Base-by-base conservation (phyloP, 306 rosid species). In the Glycine latifolia region DNA sequence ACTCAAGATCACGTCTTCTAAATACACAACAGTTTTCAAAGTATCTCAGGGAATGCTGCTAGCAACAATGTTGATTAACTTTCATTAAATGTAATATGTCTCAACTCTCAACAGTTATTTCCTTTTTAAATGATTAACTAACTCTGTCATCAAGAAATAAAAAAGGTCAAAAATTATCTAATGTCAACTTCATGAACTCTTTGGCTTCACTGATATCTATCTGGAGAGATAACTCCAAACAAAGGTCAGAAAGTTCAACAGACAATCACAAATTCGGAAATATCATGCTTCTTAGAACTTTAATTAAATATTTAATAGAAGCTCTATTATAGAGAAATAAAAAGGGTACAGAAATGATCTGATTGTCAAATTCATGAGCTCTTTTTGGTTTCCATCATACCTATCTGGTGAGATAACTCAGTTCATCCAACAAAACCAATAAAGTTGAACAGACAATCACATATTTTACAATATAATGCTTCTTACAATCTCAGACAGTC, bases 31-130 rank as follows among this genome's bases (percentile, higher is more conserved):
- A 59, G 70, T 58, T 48, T 41, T 48, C 77, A 58, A 7, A 76
- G 47, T 8, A 77, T 63, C 62, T 31, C 55, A 7, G 7, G 61
- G n/a, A 31, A 86, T 67, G 78, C 54, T 80, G 44, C 58, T 43
- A 67, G 71, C 58, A 80, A 26, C 31, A 26, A 67, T 26, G 52
- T 70, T 43, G 41, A 59, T 48, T 67, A 56, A 61, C 35, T 67
- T 46, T 69, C 61, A 62, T 77, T 41, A 41, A 80, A 46, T 14
- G 52, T 10, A 12, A 52, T 26, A 26, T 41, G 33, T 59, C 70
- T 60, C 66, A 20, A 6, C 47, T 43, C 44, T 39, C 44, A 43
- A 41, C 6, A 26, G 31, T 26, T 26, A 26, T 26, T 26, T 26
- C 31, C 31, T 0, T 26, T 26, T 26, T 26, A 15, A 68, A 68